A percentile compares a stretch with the other conserved stretches of the same genome.
Evolutionary conservation across 257 asterid species (phyloP).

Genomic region (Orobanche coerulescens): DNA sequence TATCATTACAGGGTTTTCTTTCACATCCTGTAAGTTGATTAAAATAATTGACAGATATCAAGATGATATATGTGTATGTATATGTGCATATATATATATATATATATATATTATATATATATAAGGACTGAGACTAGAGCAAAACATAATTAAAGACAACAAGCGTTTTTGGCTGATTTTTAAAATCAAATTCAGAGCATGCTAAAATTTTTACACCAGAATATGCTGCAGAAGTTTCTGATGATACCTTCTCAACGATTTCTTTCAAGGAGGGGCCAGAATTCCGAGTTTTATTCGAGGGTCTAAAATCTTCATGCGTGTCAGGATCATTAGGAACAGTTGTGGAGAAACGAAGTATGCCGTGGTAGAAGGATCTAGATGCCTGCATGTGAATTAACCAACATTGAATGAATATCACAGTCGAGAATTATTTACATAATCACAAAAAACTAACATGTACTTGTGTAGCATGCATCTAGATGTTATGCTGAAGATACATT

Average conservation of each 20-base stretch:
- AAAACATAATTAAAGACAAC: not conserved
- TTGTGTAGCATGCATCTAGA: not conserved
- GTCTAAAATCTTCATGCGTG: slow-evolving; percentile 80
- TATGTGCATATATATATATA: no score
- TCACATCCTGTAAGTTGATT: slow-evolving; percentile 57
- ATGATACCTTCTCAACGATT: slow-evolving; percentile 73
- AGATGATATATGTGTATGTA: no score
- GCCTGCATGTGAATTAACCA: slow-evolving; percentile 32
- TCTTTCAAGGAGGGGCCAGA: slow-evolving; percentile 53
- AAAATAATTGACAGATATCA: slow-evolving; percentile 18
- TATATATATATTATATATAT: no score
- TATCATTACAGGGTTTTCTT: slow-evolving; percentile 89
- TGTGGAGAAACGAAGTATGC: slow-evolving; percentile 41
- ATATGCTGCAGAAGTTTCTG: not conserved
- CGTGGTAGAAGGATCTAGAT: slow-evolving; percentile 38
- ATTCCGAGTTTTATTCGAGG: slow-evolving; percentile 51
- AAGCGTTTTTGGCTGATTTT: not conserved
- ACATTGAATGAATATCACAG: slow-evolving; percentile 7
- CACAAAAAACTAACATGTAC: not conserved
- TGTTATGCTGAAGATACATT: not conserved
- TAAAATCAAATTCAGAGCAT: not conserved
- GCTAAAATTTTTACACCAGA: not conserved
- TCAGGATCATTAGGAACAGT: slow-evolving; percentile 65
- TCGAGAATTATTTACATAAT: not conserved
- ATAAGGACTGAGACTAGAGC: not conserved